These are phyloP conservation scores for Boletus rubescentipes DNA, from an alignment of 768 basidiomycete genomes.

Conservation along the genomic window DNA sequence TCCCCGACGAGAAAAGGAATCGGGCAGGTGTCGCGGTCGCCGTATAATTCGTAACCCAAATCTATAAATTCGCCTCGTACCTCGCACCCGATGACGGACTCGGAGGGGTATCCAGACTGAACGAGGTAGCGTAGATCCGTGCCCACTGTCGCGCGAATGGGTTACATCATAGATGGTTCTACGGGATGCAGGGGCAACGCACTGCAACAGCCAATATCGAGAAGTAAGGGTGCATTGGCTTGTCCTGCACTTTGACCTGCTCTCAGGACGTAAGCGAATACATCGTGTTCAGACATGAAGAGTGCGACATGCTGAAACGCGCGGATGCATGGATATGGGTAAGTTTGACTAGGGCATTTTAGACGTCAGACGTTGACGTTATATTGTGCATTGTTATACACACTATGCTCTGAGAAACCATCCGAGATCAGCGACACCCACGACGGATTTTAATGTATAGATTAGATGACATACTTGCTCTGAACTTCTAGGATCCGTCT, in stretches of 20 bases:
- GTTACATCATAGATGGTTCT: neutral
- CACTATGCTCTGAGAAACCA: slow-evolving; percentile 2
- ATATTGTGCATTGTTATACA: neutral
- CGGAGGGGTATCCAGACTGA: neutral
- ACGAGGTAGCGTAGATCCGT: slow-evolving; percentile 4
- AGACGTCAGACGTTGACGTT: neutral
- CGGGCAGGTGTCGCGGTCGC: neutral
- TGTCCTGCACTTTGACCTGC: neutral
- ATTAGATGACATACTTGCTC: neutral
- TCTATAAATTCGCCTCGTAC: slow-evolving; percentile 2
- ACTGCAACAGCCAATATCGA: slow-evolving; percentile 8
- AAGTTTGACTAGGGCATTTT: neutral
- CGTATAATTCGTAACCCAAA: neutral
- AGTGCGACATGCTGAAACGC: neutral
- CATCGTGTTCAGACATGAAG: no score
- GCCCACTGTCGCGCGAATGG: neutral
- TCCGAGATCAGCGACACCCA: neutral
- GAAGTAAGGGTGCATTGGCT: neutral
- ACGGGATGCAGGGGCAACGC: neutral
- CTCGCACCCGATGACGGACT: neutral
- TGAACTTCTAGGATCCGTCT: neutral
- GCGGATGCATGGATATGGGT: slow-evolving; percentile 5
- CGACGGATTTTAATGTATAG: neutral
- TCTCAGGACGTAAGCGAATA: neutral
- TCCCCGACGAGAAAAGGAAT: neutral